These are phyloP conservation scores for Paramyrothecium sp. DNA, from an alignment of 2,329 filamentous ascomycete species.

Conservation along the genomic window DNA sequence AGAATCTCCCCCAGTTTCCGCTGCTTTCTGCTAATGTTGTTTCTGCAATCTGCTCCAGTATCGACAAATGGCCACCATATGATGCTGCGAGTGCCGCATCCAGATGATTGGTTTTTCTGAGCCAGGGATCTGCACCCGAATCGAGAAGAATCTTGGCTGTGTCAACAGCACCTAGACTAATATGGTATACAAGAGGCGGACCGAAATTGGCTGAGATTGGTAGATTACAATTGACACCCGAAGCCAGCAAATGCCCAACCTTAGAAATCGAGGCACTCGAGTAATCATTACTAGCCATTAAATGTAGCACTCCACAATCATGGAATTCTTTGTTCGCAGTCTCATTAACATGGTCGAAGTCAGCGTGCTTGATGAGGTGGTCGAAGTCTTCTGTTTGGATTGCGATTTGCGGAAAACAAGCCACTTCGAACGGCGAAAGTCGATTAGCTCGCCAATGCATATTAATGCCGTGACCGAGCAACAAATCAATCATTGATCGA, in stretches of 20 bases:
- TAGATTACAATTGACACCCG: neutral
- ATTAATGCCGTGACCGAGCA: neutral
- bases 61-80: neutral
- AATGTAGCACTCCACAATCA: neutral
- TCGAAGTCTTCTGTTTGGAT: neutral
- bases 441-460: neutral
- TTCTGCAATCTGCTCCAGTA: neutral
- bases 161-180: neutral
- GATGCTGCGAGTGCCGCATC: neutral
- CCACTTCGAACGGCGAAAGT: neutral
- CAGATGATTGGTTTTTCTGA: neutral
- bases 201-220: neutral
- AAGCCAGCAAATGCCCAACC: neutral
- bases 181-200: neutral
- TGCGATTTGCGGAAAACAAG: neutral
- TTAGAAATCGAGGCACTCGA: neutral
- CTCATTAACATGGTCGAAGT: neutral
- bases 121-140: neutral
- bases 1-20: no score
- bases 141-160: neutral
- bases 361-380: neutral
- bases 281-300: neutral
- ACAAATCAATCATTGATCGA: neutral
- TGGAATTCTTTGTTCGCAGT: neutral
- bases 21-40: neutral